phyloP scores from a whole-genome alignment of 257 asterid species.

The Nicotiana attenuata region DNA sequence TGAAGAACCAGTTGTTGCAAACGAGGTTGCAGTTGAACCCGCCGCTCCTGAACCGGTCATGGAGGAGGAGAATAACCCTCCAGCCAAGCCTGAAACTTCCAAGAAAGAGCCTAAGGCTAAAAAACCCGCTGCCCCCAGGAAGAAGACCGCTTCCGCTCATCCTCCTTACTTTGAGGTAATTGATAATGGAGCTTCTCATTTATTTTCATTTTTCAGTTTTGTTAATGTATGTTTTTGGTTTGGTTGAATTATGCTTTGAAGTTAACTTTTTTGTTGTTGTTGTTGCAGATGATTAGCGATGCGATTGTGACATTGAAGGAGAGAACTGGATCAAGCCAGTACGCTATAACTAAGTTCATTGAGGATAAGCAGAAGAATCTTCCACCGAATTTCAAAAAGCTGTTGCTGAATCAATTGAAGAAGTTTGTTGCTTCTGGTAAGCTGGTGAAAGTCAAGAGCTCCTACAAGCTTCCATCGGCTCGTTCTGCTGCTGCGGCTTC shows the following conservation, averaged over 20 bases:
- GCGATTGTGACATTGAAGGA: constrained; percentile 73
- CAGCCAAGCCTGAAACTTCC: constrained; percentile 25
- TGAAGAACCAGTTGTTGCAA: constrained; percentile 42
- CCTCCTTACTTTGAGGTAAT: constrained; percentile 81
- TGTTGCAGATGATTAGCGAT: constrained; percentile 64
- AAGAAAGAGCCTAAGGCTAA: constrained; percentile 39
- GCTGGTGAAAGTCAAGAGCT: constrained; percentile 60
- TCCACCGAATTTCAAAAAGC: constrained; percentile 69
- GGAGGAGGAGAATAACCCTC: constrained; percentile 9
- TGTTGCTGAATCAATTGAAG: constrained; percentile 59
- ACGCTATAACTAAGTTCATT: constrained; percentile 63
- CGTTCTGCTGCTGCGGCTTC: constrained; percentile 27
- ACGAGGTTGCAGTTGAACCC: constrained; percentile 21
- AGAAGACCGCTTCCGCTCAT: constrained; percentile 31
- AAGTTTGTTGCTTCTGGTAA: constrained; percentile 58
- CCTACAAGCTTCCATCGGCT: constrained; percentile 48
- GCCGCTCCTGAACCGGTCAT: constrained; percentile 17
- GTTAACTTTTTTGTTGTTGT: background rate
- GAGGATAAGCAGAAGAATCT: constrained; percentile 70
- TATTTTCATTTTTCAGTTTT: background rate
- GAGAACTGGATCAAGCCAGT: constrained; percentile 73
- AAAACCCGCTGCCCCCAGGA: constrained; percentile 57
- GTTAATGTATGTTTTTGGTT: background rate
- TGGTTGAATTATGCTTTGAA: background rate
- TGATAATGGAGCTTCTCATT: background rate